These are phyloP conservation scores for Myriosclerotinia scirpicola DNA, from an alignment of 2,329 filamentous ascomycete species.

Conservation along the genomic window DNA sequence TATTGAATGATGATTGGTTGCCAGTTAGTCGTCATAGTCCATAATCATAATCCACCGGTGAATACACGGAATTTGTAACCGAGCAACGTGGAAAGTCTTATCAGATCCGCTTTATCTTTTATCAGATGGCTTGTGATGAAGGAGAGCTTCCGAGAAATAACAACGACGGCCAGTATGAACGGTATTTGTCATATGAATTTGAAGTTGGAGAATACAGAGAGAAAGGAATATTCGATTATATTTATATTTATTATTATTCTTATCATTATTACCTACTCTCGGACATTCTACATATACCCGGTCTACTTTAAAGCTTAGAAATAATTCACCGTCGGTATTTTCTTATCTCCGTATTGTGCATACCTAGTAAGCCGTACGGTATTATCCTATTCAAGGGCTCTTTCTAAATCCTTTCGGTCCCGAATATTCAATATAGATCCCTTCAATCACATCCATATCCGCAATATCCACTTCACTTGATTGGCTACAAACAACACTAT, in stretches of 20 bases:
- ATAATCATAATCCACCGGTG: neutral
- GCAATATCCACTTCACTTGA: neutral
- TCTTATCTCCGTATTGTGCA: slow-evolving; percentile 9
- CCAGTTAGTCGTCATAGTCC: neutral
- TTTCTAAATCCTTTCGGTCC: neutral
- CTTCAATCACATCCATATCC: neutral
- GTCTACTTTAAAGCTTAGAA: neutral
- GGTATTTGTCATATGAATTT: neutral
- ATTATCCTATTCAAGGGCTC: too few relatives aligned
- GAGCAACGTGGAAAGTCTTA: neutral
- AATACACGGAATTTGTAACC: neutral
- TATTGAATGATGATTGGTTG: slow-evolving; percentile 1
- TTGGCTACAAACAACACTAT: neutral
- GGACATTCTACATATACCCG: neutral
- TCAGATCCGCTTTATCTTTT: slow-evolving; percentile 12
- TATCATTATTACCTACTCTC: neutral
- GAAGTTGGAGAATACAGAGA: neutral
- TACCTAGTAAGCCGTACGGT: too few relatives aligned
- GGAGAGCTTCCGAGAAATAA: neutral
- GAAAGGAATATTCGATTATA: neutral
- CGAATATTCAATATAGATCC: neutral
- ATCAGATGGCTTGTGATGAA: slow-evolving; percentile 1
- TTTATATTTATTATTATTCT: neutral
- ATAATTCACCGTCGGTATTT: neutral
- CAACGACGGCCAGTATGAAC: neutral